Base-by-base conservation (phyloP, 1,284 basidiomycete species). In the Cryptococcus deneoformans region DNA sequence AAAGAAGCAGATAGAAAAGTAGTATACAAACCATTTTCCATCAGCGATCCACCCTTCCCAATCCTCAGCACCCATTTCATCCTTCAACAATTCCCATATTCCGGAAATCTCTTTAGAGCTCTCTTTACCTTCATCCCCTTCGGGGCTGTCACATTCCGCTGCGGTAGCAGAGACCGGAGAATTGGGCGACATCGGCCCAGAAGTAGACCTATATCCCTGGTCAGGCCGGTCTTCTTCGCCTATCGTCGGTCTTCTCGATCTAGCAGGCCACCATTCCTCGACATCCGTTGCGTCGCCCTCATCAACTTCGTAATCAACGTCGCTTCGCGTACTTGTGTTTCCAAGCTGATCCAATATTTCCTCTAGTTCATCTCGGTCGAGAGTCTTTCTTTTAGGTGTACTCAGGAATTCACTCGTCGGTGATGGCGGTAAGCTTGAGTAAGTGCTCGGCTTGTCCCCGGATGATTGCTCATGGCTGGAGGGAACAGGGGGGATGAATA, bases 41-140 rank as follows among this genome's bases (percentile, higher is more conserved):
- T 76, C 75, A 0, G 73, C 73, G 14, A 73, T 65, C 67, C 75
- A 77, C 12, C 71, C 70, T 29, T 76, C 72, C 71, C 73, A 74
- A 36, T 72, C 70, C 47, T 76, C 75, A 3, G 70, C 71, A 0
- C 71, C 71, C 46, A 69, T 71, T 47, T 77, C 77, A 56, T 78
- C 77, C 38, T 62, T 66, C 29, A 78, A 59, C 45, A 78, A 63
- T 45, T 74, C 69, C 71, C 71, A 76, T 37, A 73, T 52, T 1
- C 55, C 59, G 12, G 46, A 38, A 16, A 50, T 39, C 34, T 59
- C 57, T 36, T 6, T 16, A 14, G 29, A 29, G 29, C 29, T 29
- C 29, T 29, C 29, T 29, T 29, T 29, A 4, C 34, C 46, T 48
- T 48, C 6, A 6, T 16, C 3, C 20, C 46, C 34, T 48, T 16